These are phyloP conservation scores for Osmanthus fragrans DNA, from an alignment of 257 asterid species.

Conservation along the genomic window DNA sequence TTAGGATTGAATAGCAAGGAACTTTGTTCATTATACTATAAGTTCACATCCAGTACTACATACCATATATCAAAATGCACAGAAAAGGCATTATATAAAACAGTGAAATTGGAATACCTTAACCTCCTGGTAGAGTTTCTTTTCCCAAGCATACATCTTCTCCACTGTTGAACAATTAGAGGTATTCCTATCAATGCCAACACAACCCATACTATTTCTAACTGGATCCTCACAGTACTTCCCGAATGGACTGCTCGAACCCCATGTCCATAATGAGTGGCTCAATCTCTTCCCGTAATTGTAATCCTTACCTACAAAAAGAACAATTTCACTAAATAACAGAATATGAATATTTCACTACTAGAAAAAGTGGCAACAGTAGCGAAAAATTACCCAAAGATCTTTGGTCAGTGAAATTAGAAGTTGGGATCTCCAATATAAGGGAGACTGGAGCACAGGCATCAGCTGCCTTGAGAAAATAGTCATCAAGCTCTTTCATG, in stretches of 20 bases:
- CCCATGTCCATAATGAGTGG: conserved; percentile 69
- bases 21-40: background rate
- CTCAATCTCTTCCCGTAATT: conserved; percentile 53
- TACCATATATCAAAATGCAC: background rate
- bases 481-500: conserved; percentile 80
- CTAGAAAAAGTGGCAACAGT: background rate
- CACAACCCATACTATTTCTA: conserved; percentile 35
- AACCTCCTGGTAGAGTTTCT: conserved; percentile 84
- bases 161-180: conserved; percentile 85
- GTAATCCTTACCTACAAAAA: conserved; percentile 41
- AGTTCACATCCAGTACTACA: background rate
- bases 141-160: conserved; percentile 89
- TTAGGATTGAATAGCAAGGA: background rate
- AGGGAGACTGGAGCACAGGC: conserved; percentile 79
- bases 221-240: conserved; percentile 72
- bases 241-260: conserved; percentile 73
- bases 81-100: background rate
- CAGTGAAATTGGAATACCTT: conserved; percentile 54
- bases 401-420: conserved; percentile 58
- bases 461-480: conserved; percentile 80
- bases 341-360: background rate
- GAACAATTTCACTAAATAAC: background rate
- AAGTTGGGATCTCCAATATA: conserved; percentile 74
- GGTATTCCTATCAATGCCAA: conserved; percentile 38
- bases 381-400: conserved; percentile 44